Percentiles rank a stretch among this genome's conserved stretches.
These are phyloP conservation scores for Vigna radiata DNA, from an alignment of 306 rosid species.

Conservation along the genomic window DNA sequence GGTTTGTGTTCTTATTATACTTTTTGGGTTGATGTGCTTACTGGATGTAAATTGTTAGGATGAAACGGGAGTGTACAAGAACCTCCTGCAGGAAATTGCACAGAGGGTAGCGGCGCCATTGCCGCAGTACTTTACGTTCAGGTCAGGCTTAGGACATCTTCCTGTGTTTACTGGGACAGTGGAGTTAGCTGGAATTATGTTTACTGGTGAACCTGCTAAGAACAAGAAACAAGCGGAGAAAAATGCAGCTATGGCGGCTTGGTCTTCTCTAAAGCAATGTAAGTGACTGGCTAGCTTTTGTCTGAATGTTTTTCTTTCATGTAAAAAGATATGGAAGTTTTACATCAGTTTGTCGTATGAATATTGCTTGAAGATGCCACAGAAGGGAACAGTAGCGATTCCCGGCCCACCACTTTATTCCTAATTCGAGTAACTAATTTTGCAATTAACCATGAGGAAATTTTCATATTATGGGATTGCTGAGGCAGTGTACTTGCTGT, in stretches of 20 bases:
- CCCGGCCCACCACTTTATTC: not conserved
- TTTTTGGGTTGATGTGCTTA: conserved; percentile 31
- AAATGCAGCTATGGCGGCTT: conserved; percentile 99
- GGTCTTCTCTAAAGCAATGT: conserved; percentile 97
- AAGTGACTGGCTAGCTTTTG: conserved; percentile 48
- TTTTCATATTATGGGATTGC: not conserved
- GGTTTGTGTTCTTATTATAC: conserved; percentile 26
- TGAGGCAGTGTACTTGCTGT: not conserved
- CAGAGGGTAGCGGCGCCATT: conserved; percentile 98
- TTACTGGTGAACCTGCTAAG: conserved; percentile 98
- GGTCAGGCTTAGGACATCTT: conserved; percentile 94
- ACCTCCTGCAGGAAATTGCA: conserved; percentile 96
- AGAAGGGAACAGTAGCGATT: conserved; percentile 26
- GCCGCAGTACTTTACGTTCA: conserved; percentile 91
- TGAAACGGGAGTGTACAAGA: conserved; percentile 99
- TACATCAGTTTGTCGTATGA: not conserved
- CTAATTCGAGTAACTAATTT: conserved; percentile 15
- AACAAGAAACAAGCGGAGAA: conserved; percentile 98
- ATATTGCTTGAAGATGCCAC: not conserved
- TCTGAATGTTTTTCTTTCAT: conserved; percentile 8
- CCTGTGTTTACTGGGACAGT: conserved; percentile 98
- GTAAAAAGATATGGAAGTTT: conserved; percentile 1
- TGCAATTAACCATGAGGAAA: not conserved
- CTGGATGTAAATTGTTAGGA: conserved; percentile 57
- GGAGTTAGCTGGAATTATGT: conserved; percentile 90